phyloP scores from a whole-genome alignment of 805 yeast species.

The Candida wancherniae region DNA sequence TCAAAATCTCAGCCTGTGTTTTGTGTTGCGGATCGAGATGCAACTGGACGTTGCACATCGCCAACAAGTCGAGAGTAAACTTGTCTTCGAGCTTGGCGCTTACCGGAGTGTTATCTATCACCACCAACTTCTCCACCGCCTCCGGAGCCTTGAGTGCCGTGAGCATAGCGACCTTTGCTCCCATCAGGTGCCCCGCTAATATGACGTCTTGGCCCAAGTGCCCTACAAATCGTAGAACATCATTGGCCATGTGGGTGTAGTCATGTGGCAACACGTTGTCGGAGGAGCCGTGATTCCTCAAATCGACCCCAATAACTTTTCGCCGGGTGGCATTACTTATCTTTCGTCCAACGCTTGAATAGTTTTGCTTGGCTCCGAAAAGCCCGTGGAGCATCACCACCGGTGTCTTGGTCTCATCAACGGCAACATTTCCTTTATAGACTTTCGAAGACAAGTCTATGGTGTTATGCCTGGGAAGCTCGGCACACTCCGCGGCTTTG shows the following conservation, averaged over 20 bases:
- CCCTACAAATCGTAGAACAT: slow-evolving; percentile 34
- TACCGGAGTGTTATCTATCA: slow-evolving; percentile 47
- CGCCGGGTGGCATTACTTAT: slow-evolving; percentile 27
- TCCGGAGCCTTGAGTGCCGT: slow-evolving; percentile 39
- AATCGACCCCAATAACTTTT: slow-evolving; percentile 42
- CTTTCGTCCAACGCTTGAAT: slow-evolving; percentile 33
- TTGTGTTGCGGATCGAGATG: slow-evolving; percentile 7
- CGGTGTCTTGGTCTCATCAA: slow-evolving; percentile 22
- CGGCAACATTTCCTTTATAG: slow-evolving; percentile 4
- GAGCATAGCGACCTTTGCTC: slow-evolving; percentile 53
- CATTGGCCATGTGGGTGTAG: slow-evolving; percentile 41
- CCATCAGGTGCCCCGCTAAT: slow-evolving; percentile 55
- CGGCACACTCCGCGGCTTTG: slow-evolving; percentile 1
- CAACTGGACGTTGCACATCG: slow-evolving; percentile 34
- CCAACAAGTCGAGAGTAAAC: slow-evolving; percentile 34
- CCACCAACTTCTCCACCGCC: slow-evolving; percentile 36
- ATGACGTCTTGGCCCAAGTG: slow-evolving; percentile 16
- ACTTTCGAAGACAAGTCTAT: slow-evolving; percentile 6
- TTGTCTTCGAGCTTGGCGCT: slow-evolving; percentile 29
- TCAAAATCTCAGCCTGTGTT: slow-evolving; percentile 13
- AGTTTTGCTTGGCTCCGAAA: slow-evolving; percentile 46
- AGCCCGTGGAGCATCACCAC: slow-evolving; percentile 51
- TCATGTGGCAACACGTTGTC: slow-evolving; percentile 41
- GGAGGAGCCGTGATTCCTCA: slow-evolving; percentile 54
- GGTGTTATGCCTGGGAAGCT: slow-evolving; percentile 5